Evolutionary conservation across 805 yeast species (phyloP).

Genomic region (Yamadazyma ubonensis): DNA sequence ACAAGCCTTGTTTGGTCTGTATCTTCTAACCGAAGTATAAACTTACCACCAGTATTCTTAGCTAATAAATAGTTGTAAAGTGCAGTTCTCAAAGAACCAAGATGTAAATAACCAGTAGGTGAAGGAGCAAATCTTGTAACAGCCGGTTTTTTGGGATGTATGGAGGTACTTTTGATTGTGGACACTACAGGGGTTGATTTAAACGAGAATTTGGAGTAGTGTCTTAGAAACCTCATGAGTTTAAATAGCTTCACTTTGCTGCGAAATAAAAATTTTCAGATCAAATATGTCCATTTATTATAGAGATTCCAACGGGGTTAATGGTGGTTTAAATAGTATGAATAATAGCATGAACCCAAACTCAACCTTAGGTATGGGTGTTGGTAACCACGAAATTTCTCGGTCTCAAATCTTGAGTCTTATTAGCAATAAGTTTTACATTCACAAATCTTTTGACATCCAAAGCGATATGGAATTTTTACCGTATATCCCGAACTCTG

Average conservation of each 20-base stretch:
- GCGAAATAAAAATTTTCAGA: constrained; percentile 11
- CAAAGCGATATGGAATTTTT: constrained; percentile 70
- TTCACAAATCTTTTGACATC: constrained; percentile 65
- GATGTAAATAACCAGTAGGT: constrained; percentile 92
- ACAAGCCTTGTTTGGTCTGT: constrained; percentile 84
- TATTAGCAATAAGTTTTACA: constrained; percentile 52
- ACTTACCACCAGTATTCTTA: constrained; percentile 72
- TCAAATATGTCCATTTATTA: constrained; percentile 8
- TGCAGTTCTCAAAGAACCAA: constrained; percentile 93
- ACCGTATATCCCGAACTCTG: constrained; percentile 22
- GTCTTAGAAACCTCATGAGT: constrained; percentile 9
- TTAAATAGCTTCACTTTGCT: background rate
- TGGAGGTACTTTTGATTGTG: background rate
- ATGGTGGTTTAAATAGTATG: no score
- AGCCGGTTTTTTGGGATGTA: constrained; percentile 9
- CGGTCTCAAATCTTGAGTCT: constrained; percentile 18
- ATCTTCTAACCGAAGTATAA: constrained; percentile 83
- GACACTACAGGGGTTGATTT: background rate
- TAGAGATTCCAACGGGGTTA: constrained; percentile 6
- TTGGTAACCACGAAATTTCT: constrained; percentile 1
- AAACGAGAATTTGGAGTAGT: constrained; percentile 7
- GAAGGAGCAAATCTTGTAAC: constrained; percentile 95
- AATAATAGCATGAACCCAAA: background rate
- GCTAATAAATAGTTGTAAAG: constrained; percentile 86
- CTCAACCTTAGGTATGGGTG: background rate